phyloP scores from a whole-genome alignment of 768 basidiomycete species.

The Lactifluus piperatus region DNA sequence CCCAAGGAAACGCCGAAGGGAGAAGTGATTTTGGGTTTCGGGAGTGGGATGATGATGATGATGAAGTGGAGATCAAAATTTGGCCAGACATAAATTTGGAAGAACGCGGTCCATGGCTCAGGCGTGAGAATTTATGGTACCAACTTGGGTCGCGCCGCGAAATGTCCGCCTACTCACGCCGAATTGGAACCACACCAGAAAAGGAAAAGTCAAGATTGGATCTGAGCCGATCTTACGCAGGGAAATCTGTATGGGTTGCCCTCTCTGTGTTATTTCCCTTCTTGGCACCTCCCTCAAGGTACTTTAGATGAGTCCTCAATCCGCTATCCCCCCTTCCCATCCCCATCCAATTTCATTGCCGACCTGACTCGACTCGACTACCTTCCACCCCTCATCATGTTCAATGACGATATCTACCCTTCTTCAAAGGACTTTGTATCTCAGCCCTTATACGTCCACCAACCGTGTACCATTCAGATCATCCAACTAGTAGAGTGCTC shows the following conservation, averaged over 20 bases:
- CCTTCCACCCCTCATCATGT: conserved; percentile 19
- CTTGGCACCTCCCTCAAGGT: conserved; percentile 19
- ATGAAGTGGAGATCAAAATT: conserved; percentile 8
- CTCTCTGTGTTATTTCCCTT: conserved; percentile 16
- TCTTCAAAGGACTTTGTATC: conserved; percentile 8
- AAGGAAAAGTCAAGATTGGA: conserved; percentile 11
- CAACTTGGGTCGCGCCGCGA: conserved; percentile 18
- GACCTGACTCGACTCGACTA: not conserved
- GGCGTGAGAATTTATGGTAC: conserved; percentile 7
- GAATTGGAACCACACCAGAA: conserved; percentile 9
- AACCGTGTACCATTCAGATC: conserved; percentile 17
- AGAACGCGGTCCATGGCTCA: conserved; percentile 1
- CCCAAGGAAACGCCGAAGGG: conserved; percentile 13
- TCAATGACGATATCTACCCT: conserved; percentile 17
- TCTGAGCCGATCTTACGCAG: conserved; percentile 15
- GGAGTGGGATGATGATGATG: not conserved
- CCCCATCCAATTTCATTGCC: conserved; percentile 9
- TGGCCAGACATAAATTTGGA: not conserved
- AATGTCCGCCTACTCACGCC: conserved; percentile 24
- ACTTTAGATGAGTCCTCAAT: conserved; percentile 3
- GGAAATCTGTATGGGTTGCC: conserved; percentile 13
- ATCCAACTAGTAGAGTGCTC: conserved; percentile 22
- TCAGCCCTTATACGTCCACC: conserved; percentile 20
- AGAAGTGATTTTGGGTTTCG: too few relatives aligned
- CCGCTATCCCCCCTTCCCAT: not conserved